Conservation (phyloP, 2,329 filamentous ascomycete species). For the Colletotrichum limetticola region DNA sequence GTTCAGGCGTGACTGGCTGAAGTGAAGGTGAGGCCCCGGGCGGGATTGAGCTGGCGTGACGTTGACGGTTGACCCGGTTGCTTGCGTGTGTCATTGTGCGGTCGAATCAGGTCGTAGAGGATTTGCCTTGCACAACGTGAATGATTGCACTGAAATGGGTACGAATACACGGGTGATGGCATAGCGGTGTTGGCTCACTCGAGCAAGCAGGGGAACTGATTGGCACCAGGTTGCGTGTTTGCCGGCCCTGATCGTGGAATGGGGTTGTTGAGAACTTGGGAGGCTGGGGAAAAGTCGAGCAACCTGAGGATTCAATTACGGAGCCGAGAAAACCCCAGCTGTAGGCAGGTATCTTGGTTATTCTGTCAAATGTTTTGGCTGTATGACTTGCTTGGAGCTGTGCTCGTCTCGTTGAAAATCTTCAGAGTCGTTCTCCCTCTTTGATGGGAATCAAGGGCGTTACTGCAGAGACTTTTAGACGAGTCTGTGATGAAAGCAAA, state of each 20-base stretch:
- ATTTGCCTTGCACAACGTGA: constrained; percentile 8
- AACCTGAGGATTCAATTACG: constrained; percentile 5
- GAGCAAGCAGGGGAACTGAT: constrained; percentile 16
- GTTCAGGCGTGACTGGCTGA: not conserved
- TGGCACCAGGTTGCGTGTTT: constrained; percentile 33
- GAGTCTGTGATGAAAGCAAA: not conserved
- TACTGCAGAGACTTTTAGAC: not conserved
- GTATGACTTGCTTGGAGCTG: not conserved
- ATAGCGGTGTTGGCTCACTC: constrained; percentile 17
- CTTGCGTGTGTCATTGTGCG: constrained; percentile 8
- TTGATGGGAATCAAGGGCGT: not conserved
- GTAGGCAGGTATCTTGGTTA: not conserved
- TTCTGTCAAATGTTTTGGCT: not conserved
- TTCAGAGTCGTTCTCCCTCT: not conserved
- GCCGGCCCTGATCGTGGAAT: constrained; percentile 30
- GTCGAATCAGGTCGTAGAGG: constrained; percentile 7
- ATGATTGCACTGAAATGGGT: constrained; percentile 3
- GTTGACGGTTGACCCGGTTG: constrained; percentile 5
- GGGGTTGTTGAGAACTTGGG: constrained; percentile 1
- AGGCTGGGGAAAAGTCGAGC: constrained; percentile 14
- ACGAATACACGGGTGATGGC: constrained; percentile 27
- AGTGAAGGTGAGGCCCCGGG: constrained; percentile 2
- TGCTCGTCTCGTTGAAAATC: not conserved
- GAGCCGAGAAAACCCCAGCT: not conserved
- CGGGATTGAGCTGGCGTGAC: constrained; percentile 20